Base-by-base conservation (phyloP, 352 stramenopile species). In the Pythium dissimile region DNA sequence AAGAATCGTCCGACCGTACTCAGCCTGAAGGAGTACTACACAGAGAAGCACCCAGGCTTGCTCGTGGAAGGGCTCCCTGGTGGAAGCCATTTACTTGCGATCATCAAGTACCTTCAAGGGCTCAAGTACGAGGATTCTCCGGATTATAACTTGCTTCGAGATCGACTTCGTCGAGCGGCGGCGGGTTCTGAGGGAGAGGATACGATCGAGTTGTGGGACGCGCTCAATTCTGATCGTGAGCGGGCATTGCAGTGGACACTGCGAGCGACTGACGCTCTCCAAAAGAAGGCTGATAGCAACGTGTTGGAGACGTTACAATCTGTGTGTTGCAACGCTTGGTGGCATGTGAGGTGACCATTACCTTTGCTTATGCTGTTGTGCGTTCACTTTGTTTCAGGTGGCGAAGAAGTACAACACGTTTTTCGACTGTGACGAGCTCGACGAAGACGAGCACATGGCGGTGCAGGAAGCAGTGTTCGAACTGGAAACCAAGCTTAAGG, bases 1-100 rank as follows among this genome's bases (percentile, higher is more conserved):
- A 95, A 95, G 50, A 92, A 95, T 43, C 78, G 86, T 4, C 63
- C 90, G 45, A 88, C 78, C 6, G 86, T 95, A 32, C 68, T 95
- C 28, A 75, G 64, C 24, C 59, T 95, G 5, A 95, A 95, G 57
- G 84, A 91, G 54, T 84, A 89, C 56, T 95, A 87, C 58, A 92
- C 84, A 5, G 84, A 94, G 71, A 78, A 71, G 42, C 75, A 77
- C 26, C 82, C 82, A 6, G 71, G 59, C 20, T 58, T 92, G 41
- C 49, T 95, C 26, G 76, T 95, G 1, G 82, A 95, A 54, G 80
- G 80, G 7, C 70, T 95, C 1, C 66, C 77, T 7, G 86, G 86
- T 15, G 80, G 78, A 6, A 64, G 67, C 2, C 80, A 92, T 46
- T 62, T 95, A 38, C 48, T 94, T 20, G 78, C 73, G 23, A 86